Percentiles rank a stretch among this genome's conserved stretches.
Evolutionary conservation across 768 basidiomycete genomes (phyloP).

Genomic region (Lactifluus volemus): DNA sequence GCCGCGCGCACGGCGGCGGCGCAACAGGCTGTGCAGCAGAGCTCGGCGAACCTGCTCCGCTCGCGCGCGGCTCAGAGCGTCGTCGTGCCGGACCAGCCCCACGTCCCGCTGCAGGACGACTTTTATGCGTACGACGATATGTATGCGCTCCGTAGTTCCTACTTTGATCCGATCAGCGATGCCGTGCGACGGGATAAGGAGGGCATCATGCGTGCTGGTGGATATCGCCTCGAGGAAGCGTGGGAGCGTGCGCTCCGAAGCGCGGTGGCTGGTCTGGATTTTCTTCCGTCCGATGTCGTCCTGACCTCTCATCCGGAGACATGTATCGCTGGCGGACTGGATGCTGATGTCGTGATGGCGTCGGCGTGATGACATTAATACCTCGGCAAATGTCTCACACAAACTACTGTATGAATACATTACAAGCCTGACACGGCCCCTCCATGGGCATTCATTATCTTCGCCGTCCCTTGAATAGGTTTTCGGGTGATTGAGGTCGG

Average conservation of each 20-base stretch:
- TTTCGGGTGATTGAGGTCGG: too few relatives aligned
- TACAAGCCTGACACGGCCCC: too few relatives aligned
- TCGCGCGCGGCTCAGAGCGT: slow-evolving; percentile 57
- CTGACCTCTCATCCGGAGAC: slow-evolving; percentile 29
- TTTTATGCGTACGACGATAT: slow-evolving; percentile 69
- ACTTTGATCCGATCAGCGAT: slow-evolving; percentile 68
- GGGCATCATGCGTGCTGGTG: slow-evolving; percentile 75
- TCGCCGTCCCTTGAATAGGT: too few relatives aligned
- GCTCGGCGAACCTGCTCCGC: slow-evolving; percentile 37
- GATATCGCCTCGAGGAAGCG: slow-evolving; percentile 72
- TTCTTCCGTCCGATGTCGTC: slow-evolving; percentile 22
- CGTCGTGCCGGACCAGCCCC: slow-evolving; percentile 69
- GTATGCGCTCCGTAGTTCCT: slow-evolving; percentile 46
- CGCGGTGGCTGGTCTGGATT: slow-evolving; percentile 65
- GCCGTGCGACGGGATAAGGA: slow-evolving; percentile 68
- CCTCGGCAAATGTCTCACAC: neutral
- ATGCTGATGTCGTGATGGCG: slow-evolving; percentile 41
- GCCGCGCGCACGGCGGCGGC: slow-evolving; percentile 42
- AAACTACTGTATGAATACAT: neutral
- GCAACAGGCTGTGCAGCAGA: slow-evolving; percentile 16
- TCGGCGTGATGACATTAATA: neutral
- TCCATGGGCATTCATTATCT: neutral
- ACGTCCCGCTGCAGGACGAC: slow-evolving; percentile 68
- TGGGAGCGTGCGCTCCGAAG: slow-evolving; percentile 75
- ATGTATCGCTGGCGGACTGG: slow-evolving; percentile 6